Evolutionary conservation across 192 early-diverging fungal genomes (phyloP), one percentile per base, ranked within the genome.

Genomic region (Coemansia sp.): DNA sequence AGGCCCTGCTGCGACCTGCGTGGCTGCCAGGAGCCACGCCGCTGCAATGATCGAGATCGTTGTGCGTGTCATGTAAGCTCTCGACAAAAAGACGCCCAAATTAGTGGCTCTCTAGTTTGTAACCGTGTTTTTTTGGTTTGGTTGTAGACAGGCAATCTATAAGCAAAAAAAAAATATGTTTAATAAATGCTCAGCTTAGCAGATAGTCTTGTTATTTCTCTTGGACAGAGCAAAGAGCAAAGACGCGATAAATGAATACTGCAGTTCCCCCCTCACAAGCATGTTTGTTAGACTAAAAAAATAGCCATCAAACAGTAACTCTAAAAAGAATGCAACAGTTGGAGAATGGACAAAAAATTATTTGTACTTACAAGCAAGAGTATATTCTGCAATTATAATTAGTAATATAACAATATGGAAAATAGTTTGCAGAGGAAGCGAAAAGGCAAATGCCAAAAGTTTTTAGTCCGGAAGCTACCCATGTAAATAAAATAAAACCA

Each of bases 1-100:
- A 1, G 74, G 74, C 16, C 74, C 68, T 3, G 74, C 74, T 16
- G 43, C 33, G 23, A 51, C 64, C 35, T 71, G 67, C 18, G 49
- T 50, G 14, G 74, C 74, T 18, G 68, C 74, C 53, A 77, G 61
- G 49, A 77, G 51, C 74, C 74, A 77, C 54, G 68, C 74, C 21
- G 52, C 68, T n/a, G 74, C 74, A 62, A 77, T 48, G 19, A 71
- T 29, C 14, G 74, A 71, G 53, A 70, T 35, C 47, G 59, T 63
- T 57, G 64, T 54, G 74, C 74, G 74, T 52, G 74, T 50, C 74
- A 77, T 77, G 19, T 47, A 47, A 47, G 23, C 35, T 40, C 35
- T n/a, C n/a, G n/a, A 40, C 35, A 40, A 40, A n/a, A n/a, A n/a
- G n/a, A n/a, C n/a, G n/a, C n/a, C n/a, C n/a, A n/a, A n/a, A n/a